A percentile compares a stretch with the other conserved stretches of the same genome.
phyloP scores from a whole-genome alignment of 148 eudicot genomes.

The Mesembryanthemum crystallinum region DNA sequence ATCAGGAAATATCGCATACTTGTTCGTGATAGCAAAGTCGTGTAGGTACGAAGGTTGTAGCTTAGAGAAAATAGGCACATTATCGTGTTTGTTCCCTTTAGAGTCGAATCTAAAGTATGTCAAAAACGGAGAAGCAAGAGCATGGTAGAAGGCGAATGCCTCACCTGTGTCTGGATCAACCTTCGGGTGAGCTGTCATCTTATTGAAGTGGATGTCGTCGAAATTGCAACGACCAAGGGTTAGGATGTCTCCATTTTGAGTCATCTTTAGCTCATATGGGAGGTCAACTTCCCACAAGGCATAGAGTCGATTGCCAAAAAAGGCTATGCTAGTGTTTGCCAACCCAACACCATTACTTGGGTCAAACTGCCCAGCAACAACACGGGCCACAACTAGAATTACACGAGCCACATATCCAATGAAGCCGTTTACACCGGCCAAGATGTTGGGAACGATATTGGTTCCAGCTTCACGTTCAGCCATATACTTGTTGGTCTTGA shows the following conservation, averaged over 20 bases:
- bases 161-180: slow-evolving; percentile 47
- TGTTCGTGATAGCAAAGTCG: slow-evolving; percentile 40
- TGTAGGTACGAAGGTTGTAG: slow-evolving; percentile 36
- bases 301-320: slow-evolving; percentile 37
- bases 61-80: slow-evolving; percentile 50
- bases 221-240: slow-evolving; percentile 51
- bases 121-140: slow-evolving; percentile 40
- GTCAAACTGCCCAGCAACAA: slow-evolving; percentile 32
- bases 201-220: slow-evolving; percentile 35
- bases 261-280: slow-evolving; percentile 47
- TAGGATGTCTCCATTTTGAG: slow-evolving; percentile 43
- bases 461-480: slow-evolving; percentile 29
- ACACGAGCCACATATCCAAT: slow-evolving; percentile 39
- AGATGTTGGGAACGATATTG: slow-evolving; percentile 40
- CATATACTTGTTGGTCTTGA: slow-evolving; percentile 45
- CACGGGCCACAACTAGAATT: slow-evolving; percentile 20
- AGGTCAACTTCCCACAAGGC: slow-evolving; percentile 64
- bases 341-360: slow-evolving; percentile 45
- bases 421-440: slow-evolving; percentile 46
- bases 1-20: slow-evolving; percentile 23
- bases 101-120: slow-evolving; percentile 45
- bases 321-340: slow-evolving; percentile 60
- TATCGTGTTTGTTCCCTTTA: slow-evolving; percentile 38
- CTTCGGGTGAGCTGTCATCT: slow-evolving; percentile 78
- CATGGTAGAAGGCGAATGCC: slow-evolving; percentile 48